Evolutionary conservation across 2,329 filamentous ascomycete genomes (phyloP).

Genomic region (Epicoccum sorghinum): DNA sequence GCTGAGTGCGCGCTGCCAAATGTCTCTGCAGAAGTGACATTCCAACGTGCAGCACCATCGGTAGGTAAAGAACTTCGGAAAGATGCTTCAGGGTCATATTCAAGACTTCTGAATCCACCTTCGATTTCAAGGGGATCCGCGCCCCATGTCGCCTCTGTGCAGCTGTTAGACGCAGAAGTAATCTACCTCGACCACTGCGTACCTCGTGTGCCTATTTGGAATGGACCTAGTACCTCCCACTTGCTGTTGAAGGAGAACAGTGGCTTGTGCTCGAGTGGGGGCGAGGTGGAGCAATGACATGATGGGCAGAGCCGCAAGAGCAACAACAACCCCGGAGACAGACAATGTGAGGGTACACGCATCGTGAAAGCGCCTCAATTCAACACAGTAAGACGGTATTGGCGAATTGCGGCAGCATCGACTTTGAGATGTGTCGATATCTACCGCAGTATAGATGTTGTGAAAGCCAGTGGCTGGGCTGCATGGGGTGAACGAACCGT

Average conservation of each 20-base stretch:
- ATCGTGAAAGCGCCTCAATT: background rate
- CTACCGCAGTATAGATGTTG: background rate
- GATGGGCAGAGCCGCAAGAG: constrained; percentile 16
- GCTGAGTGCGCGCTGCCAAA: constrained; percentile 30
- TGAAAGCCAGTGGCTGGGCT: constrained; percentile 16
- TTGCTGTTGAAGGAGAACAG: constrained; percentile 42
- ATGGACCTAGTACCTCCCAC: constrained; percentile 64
- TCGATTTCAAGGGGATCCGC: constrained; percentile 62
- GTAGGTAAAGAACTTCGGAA: constrained; percentile 59
- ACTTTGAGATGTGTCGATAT: background rate
- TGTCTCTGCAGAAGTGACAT: constrained; percentile 42
- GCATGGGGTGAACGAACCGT: constrained; percentile 14
- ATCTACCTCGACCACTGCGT: constrained; percentile 26
- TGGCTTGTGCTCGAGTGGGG: constrained; percentile 27
- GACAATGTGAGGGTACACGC: background rate
- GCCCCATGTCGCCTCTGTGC: constrained; percentile 62
- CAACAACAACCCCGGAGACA: constrained; percentile 9
- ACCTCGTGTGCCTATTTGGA: constrained; percentile 65
- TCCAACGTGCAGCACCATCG: constrained; percentile 60
- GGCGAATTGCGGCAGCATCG: background rate
- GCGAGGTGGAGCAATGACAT: constrained; percentile 25
- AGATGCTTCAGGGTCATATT: constrained; percentile 48
- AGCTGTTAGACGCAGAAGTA: constrained; percentile 19
- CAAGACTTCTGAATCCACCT: constrained; percentile 59
- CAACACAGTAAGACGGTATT: background rate